Evolutionary conservation across 441 rosid genomes (phyloP), one percentile per base, ranked within the genome.

Genomic region (Mallotus repandus): DNA sequence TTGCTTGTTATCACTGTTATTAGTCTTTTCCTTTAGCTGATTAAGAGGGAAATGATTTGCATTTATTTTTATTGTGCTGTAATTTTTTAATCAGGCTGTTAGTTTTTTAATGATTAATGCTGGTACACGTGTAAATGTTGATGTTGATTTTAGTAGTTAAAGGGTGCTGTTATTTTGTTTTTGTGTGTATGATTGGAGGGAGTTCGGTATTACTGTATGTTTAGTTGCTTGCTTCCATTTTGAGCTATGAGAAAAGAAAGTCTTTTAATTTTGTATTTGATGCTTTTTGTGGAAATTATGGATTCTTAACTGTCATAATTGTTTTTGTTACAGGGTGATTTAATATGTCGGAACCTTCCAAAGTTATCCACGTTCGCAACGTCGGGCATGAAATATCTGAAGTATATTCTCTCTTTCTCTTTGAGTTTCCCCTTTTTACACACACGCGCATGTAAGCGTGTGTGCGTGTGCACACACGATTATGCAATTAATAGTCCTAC

Each of bases 371-470:
- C 61, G 98, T 93, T 74, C 99, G 99, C 70, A 96, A 96, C 75
- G 98, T 96, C 18, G 99, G 98, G 54, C 97, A 89, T 78, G 99
- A 96, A 81, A 91, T 96, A 78, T 90, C 99, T 74, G 98, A 96
- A 87, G 99, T 93, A 89, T 69, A 55, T 46, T 72, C 56, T 66
- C 55, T 59, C 54, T 71, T 22, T 59, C 4, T 67, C 68, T 78
- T 18, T 63, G 0, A 69, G 15, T 63, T 48, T 0, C 22, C 22
- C 54, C 15, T 25, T 25, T 0, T 38, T 13, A 1, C 56, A 15
- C 22, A 4, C 22, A 22, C 9, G 5, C 22, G 0, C 9, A 45
- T 8, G 5, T 43, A 12, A 53, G 13, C 4, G 19, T 9, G 38
- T 11, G 22, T 8, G 15, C 8, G 9, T 19, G 9, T 21, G 52